A percentile compares a stretch with the other conserved stretches of the same genome.
phyloP scores from a whole-genome alignment of 2,329 filamentous ascomycete genomes.

The Triangularia setosa region DNA sequence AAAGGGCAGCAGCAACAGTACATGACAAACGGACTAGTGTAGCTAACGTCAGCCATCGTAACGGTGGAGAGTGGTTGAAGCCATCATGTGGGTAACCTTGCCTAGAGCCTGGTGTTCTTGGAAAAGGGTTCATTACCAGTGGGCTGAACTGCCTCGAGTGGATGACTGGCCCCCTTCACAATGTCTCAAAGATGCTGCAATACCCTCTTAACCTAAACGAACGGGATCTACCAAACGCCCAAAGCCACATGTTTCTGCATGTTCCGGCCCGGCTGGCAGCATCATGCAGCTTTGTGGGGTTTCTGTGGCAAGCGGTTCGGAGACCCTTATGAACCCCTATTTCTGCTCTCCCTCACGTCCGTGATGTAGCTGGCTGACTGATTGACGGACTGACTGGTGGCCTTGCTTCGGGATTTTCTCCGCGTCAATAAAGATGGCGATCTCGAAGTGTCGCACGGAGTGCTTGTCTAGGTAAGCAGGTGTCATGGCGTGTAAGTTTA shows the following conservation, averaged over 20 bases:
- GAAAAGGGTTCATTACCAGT: neutral
- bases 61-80: too few relatives aligned
- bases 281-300: neutral
- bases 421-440: neutral
- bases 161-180: neutral
- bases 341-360: neutral
- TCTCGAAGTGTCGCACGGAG: too few relatives aligned
- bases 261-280: neutral
- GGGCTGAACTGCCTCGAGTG: neutral
- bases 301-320: neutral
- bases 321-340: neutral
- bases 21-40: too few relatives aligned
- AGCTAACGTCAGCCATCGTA: too few relatives aligned
- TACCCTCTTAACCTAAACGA: neutral
- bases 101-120: neutral
- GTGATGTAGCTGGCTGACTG: neutral
- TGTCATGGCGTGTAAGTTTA: neutral
- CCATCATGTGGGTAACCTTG: neutral
- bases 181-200: neutral
- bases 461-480: too few relatives aligned
- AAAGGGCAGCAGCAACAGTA: too few relatives aligned
- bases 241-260: neutral
- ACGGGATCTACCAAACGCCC: neutral
- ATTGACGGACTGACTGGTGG: too few relatives aligned
- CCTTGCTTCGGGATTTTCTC: neutral